A percentile compares a stretch with the other conserved stretches of the same genome.
phyloP scores from a whole-genome alignment of 495 filamentous ascomycete genomes.

The Venustampulla echinocandica region DNA sequence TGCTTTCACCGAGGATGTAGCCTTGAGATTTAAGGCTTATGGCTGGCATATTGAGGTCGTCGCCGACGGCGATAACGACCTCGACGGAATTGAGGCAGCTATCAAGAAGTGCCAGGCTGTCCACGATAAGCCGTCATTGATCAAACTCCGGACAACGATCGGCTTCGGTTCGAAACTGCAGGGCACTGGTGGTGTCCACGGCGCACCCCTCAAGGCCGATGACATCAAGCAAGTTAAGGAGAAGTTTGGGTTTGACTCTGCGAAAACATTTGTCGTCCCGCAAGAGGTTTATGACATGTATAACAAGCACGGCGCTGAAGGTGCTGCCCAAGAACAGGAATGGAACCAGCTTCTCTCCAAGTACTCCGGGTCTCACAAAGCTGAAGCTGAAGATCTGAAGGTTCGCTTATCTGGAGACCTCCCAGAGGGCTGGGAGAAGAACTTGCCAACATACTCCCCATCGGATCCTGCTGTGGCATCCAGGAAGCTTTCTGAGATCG shows the following conservation, averaged over 20 bases:
- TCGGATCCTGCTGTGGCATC: constrained; percentile 78
- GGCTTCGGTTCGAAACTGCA: constrained; percentile 91
- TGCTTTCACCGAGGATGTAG: constrained; percentile 95
- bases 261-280: constrained; percentile 87
- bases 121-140: constrained; percentile 92
- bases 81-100: constrained; percentile 79
- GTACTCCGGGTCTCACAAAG: constrained; percentile 68
- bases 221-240: constrained; percentile 86
- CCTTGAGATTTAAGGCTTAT: constrained; percentile 93
- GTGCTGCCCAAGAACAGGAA: constrained; percentile 85
- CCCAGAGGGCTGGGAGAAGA: constrained; percentile 95
- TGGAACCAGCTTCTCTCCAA: constrained; percentile 91
- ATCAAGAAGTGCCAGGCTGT: constrained; percentile 77
- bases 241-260: constrained; percentile 92
- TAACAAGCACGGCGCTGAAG: constrained; percentile 66
- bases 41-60: constrained; percentile 92
- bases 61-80: constrained; percentile 83
- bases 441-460: constrained; percentile 84
- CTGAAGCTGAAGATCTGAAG: constrained; percentile 67
- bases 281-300: constrained; percentile 92
- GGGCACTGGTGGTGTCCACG: constrained; percentile 93
- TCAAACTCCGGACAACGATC: constrained; percentile 96
- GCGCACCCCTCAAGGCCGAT: constrained; percentile 86
- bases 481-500: constrained; percentile 89
- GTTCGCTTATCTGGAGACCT: constrained; percentile 78